Conservation (phyloP, 305 asterid species). For the Fraxinus angustifolia region DNA sequence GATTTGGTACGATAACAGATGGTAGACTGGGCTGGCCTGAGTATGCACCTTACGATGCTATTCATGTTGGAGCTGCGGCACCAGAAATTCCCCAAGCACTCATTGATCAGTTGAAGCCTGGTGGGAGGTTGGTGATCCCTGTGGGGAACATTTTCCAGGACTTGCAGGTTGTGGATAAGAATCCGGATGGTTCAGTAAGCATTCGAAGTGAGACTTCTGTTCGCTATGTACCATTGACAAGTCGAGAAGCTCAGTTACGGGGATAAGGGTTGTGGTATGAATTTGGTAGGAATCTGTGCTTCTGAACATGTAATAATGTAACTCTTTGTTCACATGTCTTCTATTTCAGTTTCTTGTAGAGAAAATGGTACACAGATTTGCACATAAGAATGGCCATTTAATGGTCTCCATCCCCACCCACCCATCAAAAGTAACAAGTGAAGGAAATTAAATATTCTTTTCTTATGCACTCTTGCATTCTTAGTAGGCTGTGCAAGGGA, state of each 20-base stretch:
- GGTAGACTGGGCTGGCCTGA: slow-evolving; percentile 92
- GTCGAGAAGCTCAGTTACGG: slow-evolving; percentile 67
- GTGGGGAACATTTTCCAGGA: slow-evolving; percentile 82
- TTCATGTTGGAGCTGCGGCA: slow-evolving; percentile 98
- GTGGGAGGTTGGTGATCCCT: slow-evolving; percentile 95
- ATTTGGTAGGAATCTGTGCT: background rate
- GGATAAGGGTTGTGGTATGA: slow-evolving; percentile 23
- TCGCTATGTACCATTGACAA: slow-evolving; percentile 76
- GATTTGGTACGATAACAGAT: slow-evolving; percentile 39
- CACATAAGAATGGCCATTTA: background rate
- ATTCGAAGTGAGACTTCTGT: slow-evolving; percentile 70
- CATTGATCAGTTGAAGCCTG: slow-evolving; percentile 84
- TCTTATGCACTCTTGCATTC: background rate
- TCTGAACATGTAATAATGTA: background rate
- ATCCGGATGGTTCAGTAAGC: slow-evolving; percentile 53
- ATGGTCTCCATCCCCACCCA: background rate
- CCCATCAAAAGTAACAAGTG: background rate
- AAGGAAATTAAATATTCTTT: background rate
- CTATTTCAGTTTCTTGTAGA: background rate
- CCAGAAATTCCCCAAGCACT: slow-evolving; percentile 79
- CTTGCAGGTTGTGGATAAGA: slow-evolving; percentile 82
- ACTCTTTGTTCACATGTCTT: background rate
- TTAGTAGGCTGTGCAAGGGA: background rate
- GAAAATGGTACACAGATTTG: background rate
- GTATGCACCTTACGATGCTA: slow-evolving; percentile 86